Evolutionary conservation across 2,329 filamentous ascomycete species (phyloP).

Genomic region (Mycosphaerella sp.): DNA sequence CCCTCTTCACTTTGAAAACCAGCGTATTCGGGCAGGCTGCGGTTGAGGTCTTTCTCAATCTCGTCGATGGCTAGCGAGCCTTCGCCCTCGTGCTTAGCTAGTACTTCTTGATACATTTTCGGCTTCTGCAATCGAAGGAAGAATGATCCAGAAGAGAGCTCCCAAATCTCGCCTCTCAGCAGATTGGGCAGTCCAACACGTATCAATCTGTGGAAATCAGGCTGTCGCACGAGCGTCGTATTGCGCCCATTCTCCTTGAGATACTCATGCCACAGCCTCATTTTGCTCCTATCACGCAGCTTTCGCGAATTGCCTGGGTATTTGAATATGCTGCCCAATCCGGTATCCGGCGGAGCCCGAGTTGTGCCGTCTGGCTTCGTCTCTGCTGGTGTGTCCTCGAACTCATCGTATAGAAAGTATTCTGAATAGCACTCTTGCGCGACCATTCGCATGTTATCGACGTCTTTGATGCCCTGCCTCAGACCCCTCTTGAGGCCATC

Average conservation of each 20-base stretch:
- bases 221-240: slow-evolving; percentile 83
- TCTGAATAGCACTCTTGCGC: slow-evolving; percentile 86
- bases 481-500: slow-evolving; percentile 89
- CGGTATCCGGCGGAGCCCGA: slow-evolving; percentile 69
- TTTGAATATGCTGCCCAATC: slow-evolving; percentile 83
- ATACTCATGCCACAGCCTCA: slow-evolving; percentile 96
- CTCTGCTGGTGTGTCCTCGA: slow-evolving; percentile 45
- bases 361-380: slow-evolving; percentile 32
- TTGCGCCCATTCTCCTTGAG: slow-evolving; percentile 87
- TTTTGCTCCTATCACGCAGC: slow-evolving; percentile 89
- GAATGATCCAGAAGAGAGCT: slow-evolving; percentile 84
- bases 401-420: slow-evolving; percentile 47
- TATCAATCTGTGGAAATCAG: slow-evolving; percentile 96
- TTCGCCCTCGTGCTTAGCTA: slow-evolving; percentile 73
- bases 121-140: slow-evolving; percentile 84
- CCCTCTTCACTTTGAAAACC: slow-evolving; percentile 96
- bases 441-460: slow-evolving; percentile 75
- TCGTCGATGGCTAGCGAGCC: slow-evolving; percentile 96
- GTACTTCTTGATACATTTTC: slow-evolving; percentile 72
- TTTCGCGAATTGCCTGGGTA: slow-evolving; percentile 95
- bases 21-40: slow-evolving; percentile 92
- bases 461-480: slow-evolving; percentile 77
- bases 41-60: slow-evolving; percentile 96
- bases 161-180: slow-evolving; percentile 90
- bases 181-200: slow-evolving; percentile 91